A percentile compares a stretch with the other conserved stretches of the same genome.
phyloP scores from a whole-genome alignment of 2,329 filamentous ascomycete genomes.

The Nothopassalora personata region DNA sequence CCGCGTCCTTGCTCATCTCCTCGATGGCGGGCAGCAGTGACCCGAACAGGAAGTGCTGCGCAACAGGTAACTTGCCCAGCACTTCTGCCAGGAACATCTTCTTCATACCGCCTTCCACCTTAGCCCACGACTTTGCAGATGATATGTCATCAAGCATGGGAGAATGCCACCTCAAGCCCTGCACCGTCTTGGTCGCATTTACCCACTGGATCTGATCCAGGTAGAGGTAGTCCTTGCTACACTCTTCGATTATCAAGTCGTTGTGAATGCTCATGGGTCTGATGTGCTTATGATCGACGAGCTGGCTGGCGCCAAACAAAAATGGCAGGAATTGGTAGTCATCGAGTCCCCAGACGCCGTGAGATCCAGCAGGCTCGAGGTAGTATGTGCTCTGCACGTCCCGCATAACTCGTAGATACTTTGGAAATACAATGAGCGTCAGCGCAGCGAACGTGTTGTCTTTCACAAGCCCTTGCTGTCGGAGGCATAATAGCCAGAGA shows the following conservation, averaged over 20 bases:
- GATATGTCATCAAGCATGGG: conserved; percentile 99
- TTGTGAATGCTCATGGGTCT: conserved; percentile 68
- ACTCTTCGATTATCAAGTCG: conserved; percentile 79
- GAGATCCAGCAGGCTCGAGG: conserved; percentile 66
- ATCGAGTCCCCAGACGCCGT: conserved; percentile 50
- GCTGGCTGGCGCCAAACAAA: conserved; percentile 46
- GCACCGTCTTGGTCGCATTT: conserved; percentile 92
- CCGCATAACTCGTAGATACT: conserved; percentile 83
- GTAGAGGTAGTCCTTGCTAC: conserved; percentile 77
- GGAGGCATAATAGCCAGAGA: conserved; percentile 92
- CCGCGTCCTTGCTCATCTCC: conserved; percentile 68
- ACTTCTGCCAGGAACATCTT: conserved; percentile 96
- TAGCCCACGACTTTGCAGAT: conserved; percentile 79
- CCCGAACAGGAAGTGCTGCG: conserved; percentile 98
- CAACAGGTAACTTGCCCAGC: conserved; percentile 85
- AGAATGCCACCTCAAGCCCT: conserved; percentile 89
- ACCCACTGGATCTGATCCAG: conserved; percentile 90
- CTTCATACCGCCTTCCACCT: conserved; percentile 91
- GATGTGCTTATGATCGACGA: conserved; percentile 61
- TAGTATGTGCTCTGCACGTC: conserved; percentile 88
- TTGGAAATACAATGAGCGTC: conserved; percentile 70
- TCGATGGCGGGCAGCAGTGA: conserved; percentile 72
- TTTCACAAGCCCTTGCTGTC: conserved; percentile 65
- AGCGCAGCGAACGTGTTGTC: conserved; percentile 65
- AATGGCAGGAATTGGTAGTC: conserved; percentile 52